Conservation (phyloP, 1,284 basidiomycete genomes). For the Boletus semigastroideus region DNA sequence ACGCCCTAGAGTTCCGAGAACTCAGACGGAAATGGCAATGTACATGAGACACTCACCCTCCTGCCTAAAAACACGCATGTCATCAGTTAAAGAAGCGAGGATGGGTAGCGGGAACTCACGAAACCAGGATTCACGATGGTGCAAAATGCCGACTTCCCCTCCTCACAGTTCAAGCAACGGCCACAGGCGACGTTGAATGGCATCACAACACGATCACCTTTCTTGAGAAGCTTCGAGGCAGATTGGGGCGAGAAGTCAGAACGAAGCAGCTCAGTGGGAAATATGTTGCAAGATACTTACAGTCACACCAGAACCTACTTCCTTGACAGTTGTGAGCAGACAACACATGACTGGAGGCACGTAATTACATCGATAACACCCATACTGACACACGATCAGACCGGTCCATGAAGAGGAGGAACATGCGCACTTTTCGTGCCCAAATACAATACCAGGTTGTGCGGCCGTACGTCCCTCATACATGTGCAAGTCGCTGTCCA, state of each 20-base stretch:
- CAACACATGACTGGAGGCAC: not conserved
- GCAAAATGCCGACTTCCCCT: constrained; percentile 46
- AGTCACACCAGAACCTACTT: constrained; percentile 4
- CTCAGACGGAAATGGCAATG: not conserved
- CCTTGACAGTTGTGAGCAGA: not conserved
- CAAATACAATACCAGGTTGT: constrained; percentile 4
- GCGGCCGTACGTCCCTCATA: not conserved
- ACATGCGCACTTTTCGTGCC: constrained; percentile 9
- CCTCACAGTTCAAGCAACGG: constrained; percentile 53
- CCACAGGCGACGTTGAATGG: constrained; percentile 59
- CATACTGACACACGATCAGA: not conserved
- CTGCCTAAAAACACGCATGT: not conserved
- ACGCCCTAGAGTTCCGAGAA: not conserved
- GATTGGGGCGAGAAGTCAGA: not conserved
- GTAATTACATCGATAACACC: constrained; percentile 2
- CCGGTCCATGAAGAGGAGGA: not conserved
- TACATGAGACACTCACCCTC: not conserved
- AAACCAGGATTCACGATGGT: not conserved
- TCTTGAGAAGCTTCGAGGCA: constrained; percentile 40
- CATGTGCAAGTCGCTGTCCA: not conserved
- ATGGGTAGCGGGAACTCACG: not conserved
- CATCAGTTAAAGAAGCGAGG: not conserved
- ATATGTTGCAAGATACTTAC: not conserved
- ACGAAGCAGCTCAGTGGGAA: not conserved
- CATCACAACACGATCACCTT: constrained; percentile 53